Base-by-base conservation (phyloP, 164 flowering plant species). In the Umbilicus rupestris region DNA sequence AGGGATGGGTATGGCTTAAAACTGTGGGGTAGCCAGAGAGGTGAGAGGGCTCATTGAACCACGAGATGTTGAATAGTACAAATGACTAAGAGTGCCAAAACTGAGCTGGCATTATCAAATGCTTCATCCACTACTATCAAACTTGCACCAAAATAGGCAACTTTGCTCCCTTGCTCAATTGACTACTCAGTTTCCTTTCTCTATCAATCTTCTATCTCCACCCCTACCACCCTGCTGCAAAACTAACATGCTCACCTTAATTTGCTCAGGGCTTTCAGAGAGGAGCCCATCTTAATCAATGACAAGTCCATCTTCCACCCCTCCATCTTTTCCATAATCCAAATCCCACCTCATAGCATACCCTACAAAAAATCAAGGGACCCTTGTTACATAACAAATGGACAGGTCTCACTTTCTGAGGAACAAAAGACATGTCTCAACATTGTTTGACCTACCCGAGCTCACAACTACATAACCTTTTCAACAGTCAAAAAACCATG, bases 331-430 rank as follows among this genome's bases (percentile, higher is more conserved):
- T 26, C 59, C 59, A 52, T 52, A 52, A 10, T 52, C 59, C 59
- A 26, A 52, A 26, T 11, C 59, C 59, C 59, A 52, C 59, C 59
- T 24, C 31, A 24, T 28, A 12, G 5, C 31, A 52, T 52, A 26
- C 59, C 59, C 59, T 52, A 24, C 31, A 52, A 52, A 52, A 52
- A 24, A 35, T 52, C 31, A 52, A 52, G 31, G 59, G 28, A 3
- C 59, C 59, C 28, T 26, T 50, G 15, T 22, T 9, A 52, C 31
- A 52, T n/a, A 52, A 26, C 31, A 52, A 52, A 24, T 52, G 59
- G 59, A 52, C 59, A 52, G 59, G 31, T 52, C 59, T 52, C 59
- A 52, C 59, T 52, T 52, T 52, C 59, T 52, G 9, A 52, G 59
- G 59, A 52, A 52, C 59, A 52, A 52, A 26, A 52, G 59, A 52